Percentiles rank a stretch among this genome's conserved stretches.
phyloP scores from a whole-genome alignment of 2,329 filamentous ascomycete genomes.

The Torrubiella hemipterigena region DNA sequence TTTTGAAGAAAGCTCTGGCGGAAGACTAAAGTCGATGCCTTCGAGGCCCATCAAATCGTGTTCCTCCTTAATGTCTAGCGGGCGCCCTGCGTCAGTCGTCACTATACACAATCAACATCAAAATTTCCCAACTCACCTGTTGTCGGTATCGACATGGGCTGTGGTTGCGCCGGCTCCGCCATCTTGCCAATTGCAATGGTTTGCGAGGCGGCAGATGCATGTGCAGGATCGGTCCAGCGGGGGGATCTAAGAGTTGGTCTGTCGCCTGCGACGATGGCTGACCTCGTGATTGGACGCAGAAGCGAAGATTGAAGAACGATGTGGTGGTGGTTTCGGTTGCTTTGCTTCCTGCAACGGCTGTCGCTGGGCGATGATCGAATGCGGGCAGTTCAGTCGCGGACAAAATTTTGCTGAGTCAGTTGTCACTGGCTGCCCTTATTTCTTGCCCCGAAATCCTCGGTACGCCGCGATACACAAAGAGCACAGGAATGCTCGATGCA shows the following conservation, averaged over 20 bases:
- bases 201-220: too few relatives aligned
- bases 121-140: too few relatives aligned
- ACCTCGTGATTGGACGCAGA: too few relatives aligned
- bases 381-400: conserved; percentile 20
- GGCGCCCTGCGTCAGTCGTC: conserved; percentile 1
- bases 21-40: conserved; percentile 20
- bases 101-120: too few relatives aligned
- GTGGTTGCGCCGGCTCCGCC: conserved; percentile 27
- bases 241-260: not conserved
- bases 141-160: conserved; percentile 20
- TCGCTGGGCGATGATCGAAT: conserved; percentile 6
- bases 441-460: conserved; percentile 24
- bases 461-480: conserved; percentile 26
- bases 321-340: conserved; percentile 1
- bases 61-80: conserved; percentile 29
- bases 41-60: conserved; percentile 17
- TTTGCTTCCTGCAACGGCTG: not conserved
- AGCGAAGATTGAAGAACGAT: not conserved
- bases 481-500: conserved; percentile 11
- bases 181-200: too few relatives aligned
- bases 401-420: conserved; percentile 31
- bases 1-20: conserved; percentile 23
- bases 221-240: not conserved
- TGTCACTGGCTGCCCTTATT: conserved; percentile 24
- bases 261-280: not conserved